A percentile compares a stretch with the other conserved stretches of the same genome.
These are phyloP conservation scores for Chamaecyparis obtusa DNA, from an alignment of 75 land plant species.

Conservation along the genomic window DNA sequence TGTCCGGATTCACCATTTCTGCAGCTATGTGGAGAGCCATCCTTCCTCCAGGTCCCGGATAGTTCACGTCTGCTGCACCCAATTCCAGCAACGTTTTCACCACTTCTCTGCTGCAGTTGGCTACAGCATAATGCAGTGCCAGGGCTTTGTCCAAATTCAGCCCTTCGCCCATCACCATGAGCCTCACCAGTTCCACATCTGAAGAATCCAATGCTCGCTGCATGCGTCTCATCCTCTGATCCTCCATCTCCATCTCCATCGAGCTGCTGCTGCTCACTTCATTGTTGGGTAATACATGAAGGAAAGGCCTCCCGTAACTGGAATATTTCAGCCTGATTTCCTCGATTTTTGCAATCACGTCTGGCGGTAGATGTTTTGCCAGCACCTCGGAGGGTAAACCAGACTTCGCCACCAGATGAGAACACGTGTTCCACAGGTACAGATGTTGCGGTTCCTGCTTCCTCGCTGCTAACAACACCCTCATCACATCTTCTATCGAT, in stretches of 20 bases:
- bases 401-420: slow-evolving; percentile 85
- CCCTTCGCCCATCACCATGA: slow-evolving; percentile 99
- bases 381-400: slow-evolving; percentile 78
- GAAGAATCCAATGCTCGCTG: slow-evolving; percentile 93
- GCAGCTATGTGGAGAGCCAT: slow-evolving; percentile 89
- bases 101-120: slow-evolving; percentile 85
- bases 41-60: slow-evolving; percentile 69
- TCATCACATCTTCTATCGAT: slow-evolving; percentile 91
- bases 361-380: slow-evolving; percentile 81
- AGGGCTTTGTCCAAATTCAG: slow-evolving; percentile 85
- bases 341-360: slow-evolving; percentile 77
- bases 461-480: slow-evolving; percentile 73
- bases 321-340: slow-evolving; percentile 65
- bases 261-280: slow-evolving; percentile 20
- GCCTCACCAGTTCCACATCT: slow-evolving; percentile 93
- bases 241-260: slow-evolving; percentile 27
- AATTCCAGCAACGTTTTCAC: slow-evolving; percentile 92
- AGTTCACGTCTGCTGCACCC: slow-evolving; percentile 90
- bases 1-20: slow-evolving; percentile 81
- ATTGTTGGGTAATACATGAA: not conserved
- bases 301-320: slow-evolving; percentile 25
- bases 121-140: slow-evolving; percentile 87
- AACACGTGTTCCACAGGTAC: slow-evolving; percentile 83
- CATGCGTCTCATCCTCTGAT: slow-evolving; percentile 83
- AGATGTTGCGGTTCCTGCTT: slow-evolving; percentile 83